These are phyloP conservation scores for Wickerhamiella kurtzmanii DNA, from an alignment of 805 yeast genomes.

Conservation along the genomic window DNA sequence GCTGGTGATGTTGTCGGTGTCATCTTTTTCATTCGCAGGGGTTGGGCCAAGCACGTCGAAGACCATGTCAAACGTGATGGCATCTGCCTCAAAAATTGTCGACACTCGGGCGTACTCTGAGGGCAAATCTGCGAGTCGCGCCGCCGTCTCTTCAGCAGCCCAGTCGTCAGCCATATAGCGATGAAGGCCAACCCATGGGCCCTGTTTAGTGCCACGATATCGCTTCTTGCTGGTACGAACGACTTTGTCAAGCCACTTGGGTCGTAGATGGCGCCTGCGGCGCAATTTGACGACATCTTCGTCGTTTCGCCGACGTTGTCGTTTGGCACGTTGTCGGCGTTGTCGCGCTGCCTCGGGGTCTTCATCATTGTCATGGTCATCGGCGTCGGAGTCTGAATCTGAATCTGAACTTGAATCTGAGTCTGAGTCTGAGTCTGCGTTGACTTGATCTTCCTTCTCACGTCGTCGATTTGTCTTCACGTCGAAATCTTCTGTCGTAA, in stretches of 20 bases:
- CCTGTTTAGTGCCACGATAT: background rate
- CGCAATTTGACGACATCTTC: background rate
- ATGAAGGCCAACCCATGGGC: slow-evolving; percentile 64
- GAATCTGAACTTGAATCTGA: too few species aligned
- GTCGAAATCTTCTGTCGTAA: background rate
- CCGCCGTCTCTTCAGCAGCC: slow-evolving; percentile 18
- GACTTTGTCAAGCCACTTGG: background rate
- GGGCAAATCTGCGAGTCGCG: slow-evolving; percentile 17
- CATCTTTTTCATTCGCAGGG: background rate
- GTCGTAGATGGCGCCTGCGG: too few species aligned
- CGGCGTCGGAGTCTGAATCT: too few species aligned
- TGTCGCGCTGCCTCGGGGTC: too few species aligned
- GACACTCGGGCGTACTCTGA: slow-evolving; percentile 77
- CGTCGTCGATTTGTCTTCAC: background rate
- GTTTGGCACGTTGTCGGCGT: too few species aligned
- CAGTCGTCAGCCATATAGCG: slow-evolving; percentile 42
- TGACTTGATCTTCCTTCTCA: background rate
- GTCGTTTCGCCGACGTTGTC: background rate
- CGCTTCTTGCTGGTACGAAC: slow-evolving; percentile 2
- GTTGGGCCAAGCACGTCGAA: slow-evolving; percentile 62
- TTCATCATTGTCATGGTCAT: too few species aligned
- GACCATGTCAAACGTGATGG: slow-evolving; percentile 42
- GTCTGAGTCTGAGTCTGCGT: background rate
- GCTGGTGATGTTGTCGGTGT: background rate
- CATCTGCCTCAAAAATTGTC: slow-evolving; percentile 48